A percentile compares a stretch with the other conserved stretches of the same genome.
These are phyloP conservation scores for Eimeria zaria DNA, from an alignment of 169 alveolate species.

Conservation along the genomic window DNA sequence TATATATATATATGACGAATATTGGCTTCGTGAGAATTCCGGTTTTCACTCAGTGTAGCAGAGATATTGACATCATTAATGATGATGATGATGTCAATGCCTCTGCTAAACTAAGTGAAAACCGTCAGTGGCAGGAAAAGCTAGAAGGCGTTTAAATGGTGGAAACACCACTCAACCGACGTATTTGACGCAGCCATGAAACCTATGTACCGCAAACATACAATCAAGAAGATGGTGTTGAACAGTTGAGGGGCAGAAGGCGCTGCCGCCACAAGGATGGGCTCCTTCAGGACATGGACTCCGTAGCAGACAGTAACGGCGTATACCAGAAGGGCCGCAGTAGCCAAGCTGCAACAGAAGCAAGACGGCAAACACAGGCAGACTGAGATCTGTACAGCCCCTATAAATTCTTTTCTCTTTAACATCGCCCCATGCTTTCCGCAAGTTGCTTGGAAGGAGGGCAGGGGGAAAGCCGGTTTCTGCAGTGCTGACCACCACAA, in stretches of 20 bases:
- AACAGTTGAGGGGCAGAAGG: constrained; percentile 35
- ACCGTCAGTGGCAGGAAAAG: neutral
- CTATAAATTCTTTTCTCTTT: neutral
- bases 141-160: neutral
- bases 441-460: neutral
- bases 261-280: constrained; percentile 55
- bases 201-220: neutral
- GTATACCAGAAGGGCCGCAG: constrained; percentile 28
- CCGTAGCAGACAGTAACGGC: constrained; percentile 48
- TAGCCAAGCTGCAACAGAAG: neutral
- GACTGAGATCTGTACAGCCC: neutral
- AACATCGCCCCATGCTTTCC: too few species aligned
- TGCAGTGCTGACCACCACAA: constrained; percentile 53
- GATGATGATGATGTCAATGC: too few species aligned
- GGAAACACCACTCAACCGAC: neutral
- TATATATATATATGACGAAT: too few species aligned
- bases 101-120: neutral
- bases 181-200: neutral
- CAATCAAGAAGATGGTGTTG: constrained; percentile 35
- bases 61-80: neutral
- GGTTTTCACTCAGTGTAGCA: neutral
- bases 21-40: neutral
- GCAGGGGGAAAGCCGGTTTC: neutral
- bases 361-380: neutral
- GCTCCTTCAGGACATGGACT: constrained; percentile 30